Base-by-base conservation (phyloP, 495 filamentous ascomycete genomes). In the Penicillium soppii region DNA sequence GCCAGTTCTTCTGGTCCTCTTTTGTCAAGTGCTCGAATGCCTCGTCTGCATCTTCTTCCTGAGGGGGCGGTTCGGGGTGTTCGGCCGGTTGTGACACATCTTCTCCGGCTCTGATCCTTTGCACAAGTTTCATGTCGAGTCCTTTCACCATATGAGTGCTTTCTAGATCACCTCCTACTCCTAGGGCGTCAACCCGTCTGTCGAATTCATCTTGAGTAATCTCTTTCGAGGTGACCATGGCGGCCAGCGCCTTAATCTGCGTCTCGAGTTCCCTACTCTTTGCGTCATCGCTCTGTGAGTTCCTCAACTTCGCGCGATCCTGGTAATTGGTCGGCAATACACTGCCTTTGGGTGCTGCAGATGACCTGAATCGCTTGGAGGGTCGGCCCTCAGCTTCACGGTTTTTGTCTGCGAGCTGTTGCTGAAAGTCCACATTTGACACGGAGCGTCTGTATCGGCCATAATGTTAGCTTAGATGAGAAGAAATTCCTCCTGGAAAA, bases 111-210 rank as follows among this genome's bases (percentile, higher is more conserved):
- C 76, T 79, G 23, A 91, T 78, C 60, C 87, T 78, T 66, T 86
- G 82, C 40, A 98, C 70, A 16, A 98, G 69, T 67, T 84, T 84
- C 60, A 86, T 87, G 69, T 98, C 95, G 50, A 98, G 68, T 2
- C 94, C 94, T 68, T 97, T 97, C 25, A 96, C 84, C 59, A 96
- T 71, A 77, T 95, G 89, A 29, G 89, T 92, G 58, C 85, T 87
- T 2, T 70, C 69, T 23, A 90, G 62, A 63, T 95, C 90, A 5
- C 91, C 92, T 2, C 91, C 92, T 3, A 91, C 83, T 1, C 72
- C 71, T 44, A 96, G 88, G 57, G 95, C 82, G 39, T 78, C 75
- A 21, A 84, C 74, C 35, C 94, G 65, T 54, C 79, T 82, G 43
- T 90, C 86, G 63, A 92, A 95, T 4, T 82, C 86, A 35, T 73